These are phyloP conservation scores for Penicillium silybi DNA, from an alignment of 495 filamentous ascomycete genomes.

Conservation along the genomic window DNA sequence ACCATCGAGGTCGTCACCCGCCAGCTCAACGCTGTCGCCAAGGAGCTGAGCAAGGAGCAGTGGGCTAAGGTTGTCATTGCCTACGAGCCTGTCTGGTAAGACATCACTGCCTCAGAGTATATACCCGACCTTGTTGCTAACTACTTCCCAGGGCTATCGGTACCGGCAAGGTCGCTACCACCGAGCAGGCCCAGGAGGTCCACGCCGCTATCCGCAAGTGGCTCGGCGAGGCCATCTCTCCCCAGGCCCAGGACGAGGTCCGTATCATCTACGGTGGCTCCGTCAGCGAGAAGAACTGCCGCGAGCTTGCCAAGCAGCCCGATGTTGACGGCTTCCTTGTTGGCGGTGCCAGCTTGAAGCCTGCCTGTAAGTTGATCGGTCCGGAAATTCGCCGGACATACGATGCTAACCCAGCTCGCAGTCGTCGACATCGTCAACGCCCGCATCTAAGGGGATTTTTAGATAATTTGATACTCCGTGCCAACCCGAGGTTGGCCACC, in stretches of 20 bases:
- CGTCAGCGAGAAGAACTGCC: constrained; percentile 97
- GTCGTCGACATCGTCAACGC: constrained; percentile 68
- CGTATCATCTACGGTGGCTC: constrained; percentile 94
- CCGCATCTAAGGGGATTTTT: constrained; percentile 38
- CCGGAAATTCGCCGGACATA: background rate
- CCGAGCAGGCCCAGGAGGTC: constrained; percentile 91
- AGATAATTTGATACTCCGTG: constrained; percentile 19
- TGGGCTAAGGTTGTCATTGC: constrained; percentile 95
- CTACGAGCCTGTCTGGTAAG: constrained; percentile 95
- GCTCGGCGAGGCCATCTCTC: constrained; percentile 69
- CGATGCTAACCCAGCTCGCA: constrained; percentile 22
- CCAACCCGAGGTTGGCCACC: background rate
- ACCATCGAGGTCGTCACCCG: constrained; percentile 87
- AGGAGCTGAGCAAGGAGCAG: constrained; percentile 61
- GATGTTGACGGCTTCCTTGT: constrained; percentile 99
- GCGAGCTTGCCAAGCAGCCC: constrained; percentile 79
- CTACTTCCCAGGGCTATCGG: constrained; percentile 67
- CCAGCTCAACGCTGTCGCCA: constrained; percentile 66
- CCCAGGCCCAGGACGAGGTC: constrained; percentile 69
- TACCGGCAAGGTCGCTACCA: constrained; percentile 94
- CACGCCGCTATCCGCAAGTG: constrained; percentile 89
- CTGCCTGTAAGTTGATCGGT: constrained; percentile 69
- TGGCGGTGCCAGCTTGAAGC: constrained; percentile 96
- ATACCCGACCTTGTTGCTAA: constrained; percentile 2
- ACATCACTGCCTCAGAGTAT: background rate